A percentile compares a stretch with the other conserved stretches of the same genome.
Conservation (phyloP, 2,329 filamentous ascomycete genomes). For the Alternaria gansuensis region DNA sequence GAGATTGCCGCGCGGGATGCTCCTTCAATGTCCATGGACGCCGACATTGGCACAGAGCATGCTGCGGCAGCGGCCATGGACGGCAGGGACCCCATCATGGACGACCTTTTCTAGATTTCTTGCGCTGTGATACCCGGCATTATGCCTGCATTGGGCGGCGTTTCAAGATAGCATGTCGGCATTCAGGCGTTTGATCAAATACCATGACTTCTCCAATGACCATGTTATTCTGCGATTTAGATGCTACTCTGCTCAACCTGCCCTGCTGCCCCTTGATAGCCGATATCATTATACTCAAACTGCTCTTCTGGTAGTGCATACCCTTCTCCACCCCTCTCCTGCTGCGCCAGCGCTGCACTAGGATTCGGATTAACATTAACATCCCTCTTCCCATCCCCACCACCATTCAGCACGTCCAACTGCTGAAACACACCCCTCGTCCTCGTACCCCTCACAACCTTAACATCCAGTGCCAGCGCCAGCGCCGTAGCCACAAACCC, state of each 20-base stretch:
- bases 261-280: slow-evolving; percentile 51
- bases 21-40: slow-evolving; percentile 47
- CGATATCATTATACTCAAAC: slow-evolving; percentile 55
- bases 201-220: neutral
- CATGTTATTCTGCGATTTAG: slow-evolving; percentile 7
- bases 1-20: slow-evolving; percentile 62
- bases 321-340: slow-evolving; percentile 39
- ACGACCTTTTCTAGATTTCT: slow-evolving; percentile 52
- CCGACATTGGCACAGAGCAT: slow-evolving; percentile 45
- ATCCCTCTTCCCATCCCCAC: slow-evolving; percentile 40
- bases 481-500: slow-evolving; percentile 59
- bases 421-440: slow-evolving; percentile 60
- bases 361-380: slow-evolving; percentile 41
- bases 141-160: slow-evolving; percentile 42
- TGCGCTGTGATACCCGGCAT: slow-evolving; percentile 48
- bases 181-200: neutral
- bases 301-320: slow-evolving; percentile 56
- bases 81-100: slow-evolving; percentile 64
- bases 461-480: slow-evolving; percentile 61
- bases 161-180: slow-evolving; percentile 21
- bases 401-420: slow-evolving; percentile 54
- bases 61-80: slow-evolving; percentile 62
- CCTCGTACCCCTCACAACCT: slow-evolving; percentile 54
- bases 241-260: slow-evolving; percentile 26
- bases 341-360: slow-evolving; percentile 16